Evolutionary conservation across 2,329 filamentous ascomycete genomes (phyloP).

Genomic region (Rugonectria rugulosa): DNA sequence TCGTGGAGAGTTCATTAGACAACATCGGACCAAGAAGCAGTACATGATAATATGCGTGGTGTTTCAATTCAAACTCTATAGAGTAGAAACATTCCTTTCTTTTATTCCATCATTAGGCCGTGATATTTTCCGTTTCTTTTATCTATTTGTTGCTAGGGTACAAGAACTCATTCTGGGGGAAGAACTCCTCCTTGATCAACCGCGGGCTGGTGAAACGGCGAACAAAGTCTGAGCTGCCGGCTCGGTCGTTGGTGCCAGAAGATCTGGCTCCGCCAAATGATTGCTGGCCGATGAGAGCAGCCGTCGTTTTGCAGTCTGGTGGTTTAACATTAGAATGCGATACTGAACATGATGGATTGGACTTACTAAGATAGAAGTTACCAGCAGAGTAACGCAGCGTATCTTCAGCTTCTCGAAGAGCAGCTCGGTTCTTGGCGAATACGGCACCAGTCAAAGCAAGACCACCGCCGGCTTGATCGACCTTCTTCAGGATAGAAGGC

Average conservation of each 20-base stretch:
- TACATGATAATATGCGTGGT: no score
- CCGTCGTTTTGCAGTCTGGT: conserved; percentile 62
- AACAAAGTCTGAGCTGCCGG: conserved; percentile 58
- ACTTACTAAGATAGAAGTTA: conserved; percentile 61
- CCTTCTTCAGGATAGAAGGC: conserved; percentile 42
- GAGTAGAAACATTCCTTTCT: neutral
- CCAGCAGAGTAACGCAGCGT: conserved; percentile 61
- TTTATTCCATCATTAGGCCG: neutral
- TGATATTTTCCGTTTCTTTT: neutral
- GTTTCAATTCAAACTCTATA: neutral
- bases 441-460: conserved; percentile 58
- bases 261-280: conserved; percentile 61
- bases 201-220: conserved; percentile 59
- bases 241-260: conserved; percentile 65
- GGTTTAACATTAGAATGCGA: fast-evolving
- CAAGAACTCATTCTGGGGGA: conserved; percentile 47
- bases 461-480: conserved; percentile 52
- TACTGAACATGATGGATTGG: neutral
- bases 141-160: conserved; percentile 58
- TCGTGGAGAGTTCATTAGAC: no score
- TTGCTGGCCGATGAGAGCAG: conserved; percentile 63
- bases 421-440: conserved; percentile 57
- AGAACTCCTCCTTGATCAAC: conserved; percentile 61
- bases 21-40: no score
- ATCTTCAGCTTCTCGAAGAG: conserved; percentile 58